Percentiles rank a stretch among this genome's conserved stretches.
These are phyloP conservation scores for Calonectria pseudoturangicola DNA, from an alignment of 2,329 filamentous ascomycete species.

Conservation along the genomic window DNA sequence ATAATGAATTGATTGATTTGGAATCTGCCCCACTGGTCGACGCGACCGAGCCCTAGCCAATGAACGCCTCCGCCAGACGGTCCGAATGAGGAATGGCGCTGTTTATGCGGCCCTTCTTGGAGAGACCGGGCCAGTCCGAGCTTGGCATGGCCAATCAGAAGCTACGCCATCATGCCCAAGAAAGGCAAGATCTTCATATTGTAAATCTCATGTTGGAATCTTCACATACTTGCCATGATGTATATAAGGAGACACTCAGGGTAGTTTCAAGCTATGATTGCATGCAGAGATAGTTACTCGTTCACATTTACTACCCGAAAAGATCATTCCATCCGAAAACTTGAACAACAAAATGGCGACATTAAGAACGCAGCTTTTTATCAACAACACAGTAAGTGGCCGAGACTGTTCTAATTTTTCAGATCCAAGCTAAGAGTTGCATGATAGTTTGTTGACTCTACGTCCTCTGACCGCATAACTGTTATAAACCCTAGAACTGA, in stretches of 20 bases:
- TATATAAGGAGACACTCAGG: not conserved
- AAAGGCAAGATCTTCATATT: not conserved
- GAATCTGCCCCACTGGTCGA: not conserved
- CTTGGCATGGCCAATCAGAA: not conserved
- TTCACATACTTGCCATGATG: not conserved
- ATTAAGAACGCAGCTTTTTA: not conserved
- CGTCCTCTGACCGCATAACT: not conserved
- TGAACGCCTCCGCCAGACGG: not conserved
- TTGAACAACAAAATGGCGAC: not conserved
- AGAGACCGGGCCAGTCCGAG: not conserved
- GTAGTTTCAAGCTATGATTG: not conserved
- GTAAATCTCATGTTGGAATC: too few relatives aligned
- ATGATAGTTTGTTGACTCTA: slow-evolving; percentile 3
- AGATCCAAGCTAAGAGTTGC: not conserved
- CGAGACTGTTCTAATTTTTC: not conserved
- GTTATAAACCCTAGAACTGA: not conserved
- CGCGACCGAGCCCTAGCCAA: not conserved
- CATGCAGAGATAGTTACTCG: not conserved
- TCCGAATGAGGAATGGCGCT: not conserved
- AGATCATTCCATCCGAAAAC: not conserved
- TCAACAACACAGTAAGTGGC: not conserved
- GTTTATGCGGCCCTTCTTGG: not conserved
- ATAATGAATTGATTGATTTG: slow-evolving; percentile 3
- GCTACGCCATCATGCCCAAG: not conserved
- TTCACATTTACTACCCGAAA: not conserved